phyloP scores from a whole-genome alignment of 768 basidiomycete genomes.

The Favolaschia claudopus region DNA sequence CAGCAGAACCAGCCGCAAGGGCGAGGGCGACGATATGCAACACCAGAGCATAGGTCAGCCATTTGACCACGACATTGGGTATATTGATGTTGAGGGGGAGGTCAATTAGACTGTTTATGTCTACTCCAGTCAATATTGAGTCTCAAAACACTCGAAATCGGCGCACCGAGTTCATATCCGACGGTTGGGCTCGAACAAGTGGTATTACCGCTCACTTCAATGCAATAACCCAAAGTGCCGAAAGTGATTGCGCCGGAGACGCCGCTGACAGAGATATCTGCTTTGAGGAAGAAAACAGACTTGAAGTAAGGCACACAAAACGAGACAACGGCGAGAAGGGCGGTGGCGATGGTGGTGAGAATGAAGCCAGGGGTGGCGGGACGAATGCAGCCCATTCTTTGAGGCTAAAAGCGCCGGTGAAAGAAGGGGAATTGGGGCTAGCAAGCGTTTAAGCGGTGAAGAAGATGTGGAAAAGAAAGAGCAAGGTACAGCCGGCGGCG shows the following conservation, averaged over 20 bases:
- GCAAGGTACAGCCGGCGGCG: no score
- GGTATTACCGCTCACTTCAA: slow-evolving; percentile 58
- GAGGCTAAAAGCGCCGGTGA: slow-evolving; percentile 9
- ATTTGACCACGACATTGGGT: slow-evolving; percentile 86
- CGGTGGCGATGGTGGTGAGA: slow-evolving; percentile 79
- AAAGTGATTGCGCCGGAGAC: slow-evolving; percentile 75
- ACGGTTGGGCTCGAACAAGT: slow-evolving; percentile 83
- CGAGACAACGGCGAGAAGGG: slow-evolving; percentile 83
- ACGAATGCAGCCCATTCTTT: slow-evolving; percentile 67
- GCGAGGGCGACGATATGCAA: slow-evolving; percentile 89
- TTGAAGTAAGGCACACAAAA: slow-evolving; percentile 93
- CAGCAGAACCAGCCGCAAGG: slow-evolving; percentile 70
- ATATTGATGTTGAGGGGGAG: slow-evolving; percentile 72
- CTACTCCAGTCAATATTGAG: slow-evolving; percentile 45
- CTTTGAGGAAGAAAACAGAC: slow-evolving; percentile 88
- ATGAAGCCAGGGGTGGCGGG: slow-evolving; percentile 93
- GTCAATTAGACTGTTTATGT: slow-evolving; percentile 83
- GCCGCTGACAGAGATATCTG: slow-evolving; percentile 57
- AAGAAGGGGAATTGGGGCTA: not conserved
- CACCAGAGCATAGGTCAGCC: slow-evolving; percentile 93
- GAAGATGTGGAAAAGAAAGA: not conserved
- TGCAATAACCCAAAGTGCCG: slow-evolving; percentile 91
- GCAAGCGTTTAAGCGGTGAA: not conserved
- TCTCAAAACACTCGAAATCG: not conserved
- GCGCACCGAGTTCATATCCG: slow-evolving; percentile 88